Evolutionary conservation across 345 rosid genomes (phyloP).

Genomic region (Hibiscus mutabilis): DNA sequence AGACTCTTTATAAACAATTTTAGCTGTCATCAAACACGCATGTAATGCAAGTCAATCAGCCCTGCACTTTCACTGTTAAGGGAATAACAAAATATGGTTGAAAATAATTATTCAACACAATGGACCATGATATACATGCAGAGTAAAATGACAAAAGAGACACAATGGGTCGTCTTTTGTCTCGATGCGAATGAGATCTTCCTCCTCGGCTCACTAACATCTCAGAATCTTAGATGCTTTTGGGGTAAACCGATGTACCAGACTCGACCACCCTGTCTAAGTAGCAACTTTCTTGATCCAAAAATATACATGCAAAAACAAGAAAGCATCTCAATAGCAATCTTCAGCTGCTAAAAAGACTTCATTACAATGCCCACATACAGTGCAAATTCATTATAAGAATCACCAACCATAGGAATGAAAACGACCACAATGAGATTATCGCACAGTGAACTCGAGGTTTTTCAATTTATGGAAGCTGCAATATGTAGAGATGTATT

Average conservation of each 20-base stretch:
- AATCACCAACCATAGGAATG: neutral
- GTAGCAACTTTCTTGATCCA: constrained; percentile 11
- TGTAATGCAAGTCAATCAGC: neutral
- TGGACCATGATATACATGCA: neutral
- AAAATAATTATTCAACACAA: neutral
- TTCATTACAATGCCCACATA: constrained; percentile 10
- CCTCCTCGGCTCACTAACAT: constrained; percentile 9
- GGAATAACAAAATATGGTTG: neutral
- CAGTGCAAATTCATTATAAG: constrained; percentile 8
- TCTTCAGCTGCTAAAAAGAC: neutral
- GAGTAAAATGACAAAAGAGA: neutral
- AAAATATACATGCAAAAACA: neutral
- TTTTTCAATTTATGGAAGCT: neutral
- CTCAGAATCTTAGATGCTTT: constrained; percentile 10
- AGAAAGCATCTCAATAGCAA: neutral
- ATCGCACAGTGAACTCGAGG: neutral
- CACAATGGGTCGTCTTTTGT: constrained; percentile 18
- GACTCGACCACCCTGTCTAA: constrained; percentile 8
- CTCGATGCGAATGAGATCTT: constrained; percentile 22
- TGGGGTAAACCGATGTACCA: constrained; percentile 14
- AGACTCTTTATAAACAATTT: neutral
- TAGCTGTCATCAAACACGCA: neutral
- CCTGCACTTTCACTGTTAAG: neutral
- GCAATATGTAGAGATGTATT: neutral
- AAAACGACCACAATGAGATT: neutral